Conservation (phyloP, 257 asterid species). For the Vinca minor region DNA sequence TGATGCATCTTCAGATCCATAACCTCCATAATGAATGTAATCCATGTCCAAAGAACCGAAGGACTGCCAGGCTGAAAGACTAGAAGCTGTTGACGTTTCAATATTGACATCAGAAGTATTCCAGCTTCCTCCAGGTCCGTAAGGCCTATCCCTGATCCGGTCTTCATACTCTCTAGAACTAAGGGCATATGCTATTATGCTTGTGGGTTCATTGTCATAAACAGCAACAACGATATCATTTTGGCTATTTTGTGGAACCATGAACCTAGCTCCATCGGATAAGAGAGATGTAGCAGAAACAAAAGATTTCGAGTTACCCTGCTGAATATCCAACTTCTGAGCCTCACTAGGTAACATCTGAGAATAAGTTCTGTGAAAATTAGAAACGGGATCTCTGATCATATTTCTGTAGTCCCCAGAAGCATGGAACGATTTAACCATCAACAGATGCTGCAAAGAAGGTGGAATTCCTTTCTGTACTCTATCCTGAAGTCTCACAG, state of each 20-base stretch:
- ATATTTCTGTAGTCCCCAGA: constrained; percentile 74
- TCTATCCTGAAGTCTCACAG: constrained; percentile 66
- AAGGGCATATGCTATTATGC: constrained; percentile 75
- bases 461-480: constrained; percentile 58
- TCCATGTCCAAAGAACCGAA: constrained; percentile 58
- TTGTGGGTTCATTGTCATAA: constrained; percentile 82
- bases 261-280: constrained; percentile 78
- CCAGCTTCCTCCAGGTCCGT: constrained; percentile 28
- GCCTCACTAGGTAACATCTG: constrained; percentile 46
- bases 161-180: constrained; percentile 57
- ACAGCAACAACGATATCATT: constrained; percentile 45
- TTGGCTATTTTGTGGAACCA: constrained; percentile 42
- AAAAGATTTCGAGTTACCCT: constrained; percentile 34
- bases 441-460: constrained; percentile 49
- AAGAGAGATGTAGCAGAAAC: constrained; percentile 47
- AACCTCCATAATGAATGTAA: constrained; percentile 43
- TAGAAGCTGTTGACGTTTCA: constrained; percentile 37
- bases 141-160: constrained; percentile 38
- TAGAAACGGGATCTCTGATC: constrained; percentile 71
- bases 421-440: constrained; percentile 70
- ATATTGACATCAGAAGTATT: constrained; percentile 27
- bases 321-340: constrained; percentile 35
- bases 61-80: constrained; percentile 60
- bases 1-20: constrained; percentile 48
- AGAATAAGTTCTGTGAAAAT: constrained; percentile 46